A percentile compares a stretch with the other conserved stretches of the same genome.
Evolutionary conservation across 768 basidiomycete species (phyloP).

Genomic region (Lactarius quietus): DNA sequence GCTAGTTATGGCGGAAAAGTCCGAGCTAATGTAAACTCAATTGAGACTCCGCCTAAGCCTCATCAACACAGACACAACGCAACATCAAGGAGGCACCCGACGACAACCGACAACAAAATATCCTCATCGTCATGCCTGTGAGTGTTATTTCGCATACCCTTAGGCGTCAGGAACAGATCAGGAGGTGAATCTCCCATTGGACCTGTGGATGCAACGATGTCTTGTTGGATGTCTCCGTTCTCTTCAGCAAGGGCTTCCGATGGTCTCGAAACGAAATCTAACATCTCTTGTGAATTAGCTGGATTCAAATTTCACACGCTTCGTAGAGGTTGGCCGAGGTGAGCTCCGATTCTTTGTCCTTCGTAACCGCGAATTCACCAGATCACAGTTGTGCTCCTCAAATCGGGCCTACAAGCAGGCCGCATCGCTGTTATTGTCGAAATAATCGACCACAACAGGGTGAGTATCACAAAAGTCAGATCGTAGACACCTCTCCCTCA

Average conservation of each 20-base stretch:
- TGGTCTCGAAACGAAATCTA: not conserved
- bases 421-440: constrained; percentile 94
- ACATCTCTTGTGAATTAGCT: not conserved
- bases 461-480: constrained; percentile 38
- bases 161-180: not conserved
- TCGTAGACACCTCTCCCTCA: not conserved
- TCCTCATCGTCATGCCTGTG: constrained; percentile 22
- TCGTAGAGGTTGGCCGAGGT: constrained; percentile 98
- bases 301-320: constrained; percentile 87
- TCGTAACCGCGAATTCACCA: not conserved
- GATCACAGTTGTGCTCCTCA: constrained; percentile 84
- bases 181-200: not conserved
- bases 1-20: not conserved
- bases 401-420: constrained; percentile 78
- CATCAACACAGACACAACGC: constrained; percentile 1
- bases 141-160: constrained; percentile 5
- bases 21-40: not conserved
- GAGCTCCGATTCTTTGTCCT: constrained; percentile 26
- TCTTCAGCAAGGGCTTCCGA: not conserved
- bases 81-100: constrained; percentile 13
- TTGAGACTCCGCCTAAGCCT: constrained; percentile 24
- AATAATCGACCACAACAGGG: constrained; percentile 99
- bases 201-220: constrained; percentile 6
- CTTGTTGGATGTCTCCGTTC: not conserved
- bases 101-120: constrained; percentile 20